A percentile compares a stretch with the other conserved stretches of the same genome.
Conservation (phyloP, 169 alveolate genomes). For the Plasmodium gaboni region DNA sequence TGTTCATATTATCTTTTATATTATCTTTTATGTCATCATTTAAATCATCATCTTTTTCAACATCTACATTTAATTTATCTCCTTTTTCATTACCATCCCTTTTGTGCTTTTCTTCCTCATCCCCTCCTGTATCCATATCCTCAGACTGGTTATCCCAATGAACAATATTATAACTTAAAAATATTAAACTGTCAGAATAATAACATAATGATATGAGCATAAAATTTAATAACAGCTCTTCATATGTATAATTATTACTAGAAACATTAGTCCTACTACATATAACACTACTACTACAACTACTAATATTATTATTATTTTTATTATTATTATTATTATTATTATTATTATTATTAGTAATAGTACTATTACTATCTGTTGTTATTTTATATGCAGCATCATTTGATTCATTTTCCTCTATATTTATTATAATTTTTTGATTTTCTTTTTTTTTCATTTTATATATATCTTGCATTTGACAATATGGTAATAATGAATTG, state of each 20-base stretch:
- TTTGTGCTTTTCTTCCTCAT: background rate
- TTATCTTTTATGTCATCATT: background rate
- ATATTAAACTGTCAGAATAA: conserved; percentile 49
- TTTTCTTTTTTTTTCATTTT: background rate
- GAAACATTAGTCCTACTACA: background rate
- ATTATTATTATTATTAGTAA: too few relatives aligned
- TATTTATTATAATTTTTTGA: background rate
- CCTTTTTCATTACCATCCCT: background rate
- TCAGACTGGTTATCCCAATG: background rate
- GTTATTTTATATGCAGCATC: background rate
- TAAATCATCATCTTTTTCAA: background rate
- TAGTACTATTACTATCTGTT: too few relatives aligned
- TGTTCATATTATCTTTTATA: background rate
- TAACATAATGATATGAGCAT: conserved; percentile 42
- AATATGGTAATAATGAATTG: conserved; percentile 27
- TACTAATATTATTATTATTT: background rate
- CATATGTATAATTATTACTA: conserved; percentile 6
- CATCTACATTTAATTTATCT: background rate
- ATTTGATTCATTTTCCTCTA: background rate
- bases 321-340: background rate
- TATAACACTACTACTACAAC: background rate
- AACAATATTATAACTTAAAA: conserved; percentile 29
- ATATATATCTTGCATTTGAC: background rate
- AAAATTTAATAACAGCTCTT: conserved; percentile 25
- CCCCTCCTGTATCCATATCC: background rate